Percentiles rank a stretch among this genome's conserved stretches.
phyloP scores from a whole-genome alignment of 306 rosid species.

The Trichosanthes truncata region DNA sequence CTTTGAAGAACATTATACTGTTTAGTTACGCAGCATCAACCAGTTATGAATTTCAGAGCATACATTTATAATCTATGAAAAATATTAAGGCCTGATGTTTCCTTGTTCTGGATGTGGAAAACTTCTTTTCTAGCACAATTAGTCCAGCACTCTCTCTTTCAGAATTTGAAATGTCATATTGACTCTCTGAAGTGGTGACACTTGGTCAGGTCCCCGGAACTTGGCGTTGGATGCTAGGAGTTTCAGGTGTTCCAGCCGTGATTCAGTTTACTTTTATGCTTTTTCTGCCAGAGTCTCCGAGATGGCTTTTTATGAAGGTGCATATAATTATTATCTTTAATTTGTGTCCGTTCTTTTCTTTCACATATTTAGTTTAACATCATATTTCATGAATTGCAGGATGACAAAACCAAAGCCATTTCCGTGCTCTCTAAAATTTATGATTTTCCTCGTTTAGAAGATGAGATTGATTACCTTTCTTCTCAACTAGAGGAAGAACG shows the following conservation, averaged over 20 bases:
- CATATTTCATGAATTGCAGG: conserved; percentile 25
- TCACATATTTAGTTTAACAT: background rate
- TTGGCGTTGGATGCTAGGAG: conserved; percentile 98
- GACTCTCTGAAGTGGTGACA: conserved; percentile 7
- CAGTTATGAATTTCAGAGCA: background rate
- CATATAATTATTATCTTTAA: background rate
- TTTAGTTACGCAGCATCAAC: background rate
- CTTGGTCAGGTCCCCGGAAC: conserved; percentile 67
- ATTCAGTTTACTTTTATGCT: conserved; percentile 74
- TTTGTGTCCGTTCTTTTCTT: background rate
- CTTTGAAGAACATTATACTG: background rate
- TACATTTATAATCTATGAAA: background rate
- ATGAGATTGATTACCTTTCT: conserved; percentile 50
- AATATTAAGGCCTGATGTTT: background rate
- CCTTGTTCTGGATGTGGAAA: conserved; percentile 1
- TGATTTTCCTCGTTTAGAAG: conserved; percentile 55
- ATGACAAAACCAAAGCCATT: conserved; percentile 46
- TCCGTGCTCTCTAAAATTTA: conserved; percentile 68
- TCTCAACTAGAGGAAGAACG: conserved; percentile 54
- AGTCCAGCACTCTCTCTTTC: background rate
- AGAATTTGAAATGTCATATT: background rate
- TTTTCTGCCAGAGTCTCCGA: conserved; percentile 76
- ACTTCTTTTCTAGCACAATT: background rate
- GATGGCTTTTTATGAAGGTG: conserved; percentile 87
- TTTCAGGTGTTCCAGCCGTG: conserved; percentile 68